A percentile compares a stretch with the other conserved stretches of the same genome.
Evolutionary conservation across 768 basidiomycete species (phyloP).

Genomic region (Agrocybe pediades): DNA sequence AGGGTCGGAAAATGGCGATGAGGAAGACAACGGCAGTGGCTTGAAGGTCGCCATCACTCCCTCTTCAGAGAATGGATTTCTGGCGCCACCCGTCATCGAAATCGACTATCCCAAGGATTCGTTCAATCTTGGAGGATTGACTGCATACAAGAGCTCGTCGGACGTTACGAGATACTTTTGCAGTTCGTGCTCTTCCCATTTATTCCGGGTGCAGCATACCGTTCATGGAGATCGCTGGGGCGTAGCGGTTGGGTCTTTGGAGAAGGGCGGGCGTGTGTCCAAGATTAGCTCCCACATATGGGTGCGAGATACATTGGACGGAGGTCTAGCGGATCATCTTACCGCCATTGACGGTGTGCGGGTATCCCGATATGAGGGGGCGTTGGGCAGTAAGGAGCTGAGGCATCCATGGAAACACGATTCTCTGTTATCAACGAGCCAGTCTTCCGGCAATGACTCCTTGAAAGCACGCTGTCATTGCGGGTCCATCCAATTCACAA

Average conservation of each 20-base stretch:
- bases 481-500: slow-evolving; percentile 20
- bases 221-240: slow-evolving; percentile 18
- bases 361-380: slow-evolving; percentile 21
- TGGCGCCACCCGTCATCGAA: slow-evolving; percentile 11
- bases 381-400: slow-evolving; percentile 17
- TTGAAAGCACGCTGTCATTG: slow-evolving; percentile 30
- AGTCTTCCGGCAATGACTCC: background rate
- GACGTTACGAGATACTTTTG: slow-evolving; percentile 29
- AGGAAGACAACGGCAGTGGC: background rate
- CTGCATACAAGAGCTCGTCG: slow-evolving; percentile 22
- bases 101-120: slow-evolving; percentile 15
- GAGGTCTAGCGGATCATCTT: slow-evolving; percentile 31
- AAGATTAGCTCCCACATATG: slow-evolving; percentile 24
- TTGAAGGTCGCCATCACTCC: background rate
- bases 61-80: background rate
- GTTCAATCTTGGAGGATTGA: slow-evolving; percentile 21
- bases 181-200: slow-evolving; percentile 27
- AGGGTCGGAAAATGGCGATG: slow-evolving; percentile 1
- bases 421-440: background rate
- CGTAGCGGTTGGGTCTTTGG: slow-evolving; percentile 28
- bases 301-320: slow-evolving; percentile 32
- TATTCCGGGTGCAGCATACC: slow-evolving; percentile 20
- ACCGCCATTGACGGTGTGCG: slow-evolving; percentile 14
- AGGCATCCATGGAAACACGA: slow-evolving; percentile 23
- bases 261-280: slow-evolving; percentile 24